A percentile compares a stretch with the other conserved stretches of the same genome.
Evolutionary conservation across 225 moss, liverwort and hornwort species (phyloP).

Genomic region (Bryum argenteum): DNA sequence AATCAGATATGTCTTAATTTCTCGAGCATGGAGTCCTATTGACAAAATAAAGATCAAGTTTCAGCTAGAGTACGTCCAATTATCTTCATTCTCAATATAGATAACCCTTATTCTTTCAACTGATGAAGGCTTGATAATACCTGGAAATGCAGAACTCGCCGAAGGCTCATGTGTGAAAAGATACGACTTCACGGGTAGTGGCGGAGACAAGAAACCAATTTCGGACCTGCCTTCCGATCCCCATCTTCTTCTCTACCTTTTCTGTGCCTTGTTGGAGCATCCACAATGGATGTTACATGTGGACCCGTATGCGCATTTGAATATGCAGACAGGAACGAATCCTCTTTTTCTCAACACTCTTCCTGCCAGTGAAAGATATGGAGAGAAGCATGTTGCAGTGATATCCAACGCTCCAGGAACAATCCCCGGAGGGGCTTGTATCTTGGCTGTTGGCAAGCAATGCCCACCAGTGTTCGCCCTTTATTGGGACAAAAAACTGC

Average conservation of each 20-base stretch:
- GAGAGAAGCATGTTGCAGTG: slow-evolving; percentile 87
- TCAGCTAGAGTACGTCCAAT: not conserved
- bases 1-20: not conserved
- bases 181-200: slow-evolving; percentile 76
- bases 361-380: slow-evolving; percentile 74
- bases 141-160: slow-evolving; percentile 67
- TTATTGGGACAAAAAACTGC: slow-evolving; percentile 93
- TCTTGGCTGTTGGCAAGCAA: slow-evolving; percentile 80
- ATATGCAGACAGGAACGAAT: slow-evolving; percentile 86
- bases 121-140: not conserved
- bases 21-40: slow-evolving; percentile 3
- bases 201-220: slow-evolving; percentile 67
- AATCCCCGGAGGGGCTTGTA: slow-evolving; percentile 78
- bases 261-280: slow-evolving; percentile 93
- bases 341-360: slow-evolving; percentile 84
- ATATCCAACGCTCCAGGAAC: slow-evolving; percentile 71
- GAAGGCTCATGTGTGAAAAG: slow-evolving; percentile 93
- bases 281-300: slow-evolving; percentile 99
- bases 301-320: slow-evolving; percentile 76
- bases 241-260: slow-evolving; percentile 91
- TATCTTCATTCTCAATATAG: not conserved
- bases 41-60: not conserved
- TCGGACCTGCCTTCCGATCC: slow-evolving; percentile 87
- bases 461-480: slow-evolving; percentile 85
- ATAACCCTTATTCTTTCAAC: not conserved